phyloP scores from a whole-genome alignment of 768 basidiomycete species.

The Tricholoma sp. region DNA sequence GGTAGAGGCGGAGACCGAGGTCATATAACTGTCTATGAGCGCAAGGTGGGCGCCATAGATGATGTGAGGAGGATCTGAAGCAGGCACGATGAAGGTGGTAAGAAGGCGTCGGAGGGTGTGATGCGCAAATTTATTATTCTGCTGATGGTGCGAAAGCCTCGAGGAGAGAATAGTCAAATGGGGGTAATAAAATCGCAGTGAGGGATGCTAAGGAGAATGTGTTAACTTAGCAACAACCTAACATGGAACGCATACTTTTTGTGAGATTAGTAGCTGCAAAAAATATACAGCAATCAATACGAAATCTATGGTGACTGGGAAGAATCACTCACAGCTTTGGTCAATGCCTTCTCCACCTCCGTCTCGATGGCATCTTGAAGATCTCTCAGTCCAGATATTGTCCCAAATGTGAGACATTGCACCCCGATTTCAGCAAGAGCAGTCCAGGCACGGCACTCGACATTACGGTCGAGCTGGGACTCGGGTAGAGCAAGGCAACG shows the following conservation, averaged over 20 bases:
- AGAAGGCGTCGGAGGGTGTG: slow-evolving; percentile 53
- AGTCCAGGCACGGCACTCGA: slow-evolving; percentile 71
- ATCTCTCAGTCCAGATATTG: slow-evolving; percentile 29
- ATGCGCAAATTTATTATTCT: slow-evolving; percentile 56
- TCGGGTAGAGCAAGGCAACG: slow-evolving; percentile 43
- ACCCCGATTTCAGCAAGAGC: slow-evolving; percentile 67
- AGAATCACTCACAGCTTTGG: slow-evolving; percentile 55
- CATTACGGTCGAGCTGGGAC: slow-evolving; percentile 40
- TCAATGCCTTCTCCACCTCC: slow-evolving; percentile 66
- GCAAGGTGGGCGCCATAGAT: slow-evolving; percentile 54
- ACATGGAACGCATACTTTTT: slow-evolving; percentile 41
- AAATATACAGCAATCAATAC: background rate
- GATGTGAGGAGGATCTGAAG: slow-evolving; percentile 40
- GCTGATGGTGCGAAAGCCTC: slow-evolving; percentile 45
- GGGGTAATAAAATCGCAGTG: slow-evolving; percentile 54
- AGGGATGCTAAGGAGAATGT: slow-evolving; percentile 47
- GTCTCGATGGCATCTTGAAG: slow-evolving; percentile 47
- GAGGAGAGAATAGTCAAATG: slow-evolving; percentile 60
- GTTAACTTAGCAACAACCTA: background rate
- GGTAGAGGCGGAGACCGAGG: background rate
- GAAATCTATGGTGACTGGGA: background rate
- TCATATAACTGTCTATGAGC: slow-evolving; percentile 35
- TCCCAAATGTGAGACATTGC: slow-evolving; percentile 43
- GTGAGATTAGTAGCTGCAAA: slow-evolving; percentile 45
- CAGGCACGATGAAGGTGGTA: slow-evolving; percentile 4